These are phyloP conservation scores for Trichosporon asahii DNA, from an alignment of 1,284 basidiomycete species.

Conservation along the genomic window DNA sequence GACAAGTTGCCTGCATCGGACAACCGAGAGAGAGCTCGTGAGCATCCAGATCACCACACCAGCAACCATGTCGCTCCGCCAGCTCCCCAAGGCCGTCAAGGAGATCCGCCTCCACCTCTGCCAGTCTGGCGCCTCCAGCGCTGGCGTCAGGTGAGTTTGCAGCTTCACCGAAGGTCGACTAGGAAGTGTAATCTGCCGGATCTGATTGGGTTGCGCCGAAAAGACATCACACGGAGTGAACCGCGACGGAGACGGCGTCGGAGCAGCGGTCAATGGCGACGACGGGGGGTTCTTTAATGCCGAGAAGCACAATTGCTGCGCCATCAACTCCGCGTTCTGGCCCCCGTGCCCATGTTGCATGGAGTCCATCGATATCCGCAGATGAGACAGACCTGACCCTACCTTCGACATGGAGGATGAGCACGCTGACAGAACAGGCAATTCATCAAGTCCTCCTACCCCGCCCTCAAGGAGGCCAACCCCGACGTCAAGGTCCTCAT, in stretches of 20 bases:
- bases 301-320: too few species aligned
- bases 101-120: slow-evolving; percentile 84
- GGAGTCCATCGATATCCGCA: not conserved
- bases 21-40: not conserved
- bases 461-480: slow-evolving; percentile 78
- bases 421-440: slow-evolving; percentile 58
- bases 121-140: slow-evolving; percentile 71
- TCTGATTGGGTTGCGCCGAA: slow-evolving; percentile 5
- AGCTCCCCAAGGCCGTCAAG: slow-evolving; percentile 74
- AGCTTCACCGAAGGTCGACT: too few species aligned
- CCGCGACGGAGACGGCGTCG: not conserved
- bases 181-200: not conserved
- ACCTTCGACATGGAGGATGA: too few species aligned
- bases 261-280: not conserved
- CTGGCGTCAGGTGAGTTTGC: slow-evolving; percentile 69
- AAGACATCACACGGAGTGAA: not conserved
- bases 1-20: not conserved
- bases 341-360: too few species aligned
- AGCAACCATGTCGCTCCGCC: slow-evolving; percentile 57
- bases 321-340: too few species aligned
- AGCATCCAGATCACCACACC: slow-evolving; percentile 2
- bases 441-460: slow-evolving; percentile 78
- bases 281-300: too few species aligned
- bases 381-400: too few species aligned
- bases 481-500: slow-evolving; percentile 86